A percentile compares a stretch with the other conserved stretches of the same genome.
These are phyloP conservation scores for Blastobotrys buckinghamii DNA, from an alignment of 1,139 yeast species.

Conservation along the genomic window DNA sequence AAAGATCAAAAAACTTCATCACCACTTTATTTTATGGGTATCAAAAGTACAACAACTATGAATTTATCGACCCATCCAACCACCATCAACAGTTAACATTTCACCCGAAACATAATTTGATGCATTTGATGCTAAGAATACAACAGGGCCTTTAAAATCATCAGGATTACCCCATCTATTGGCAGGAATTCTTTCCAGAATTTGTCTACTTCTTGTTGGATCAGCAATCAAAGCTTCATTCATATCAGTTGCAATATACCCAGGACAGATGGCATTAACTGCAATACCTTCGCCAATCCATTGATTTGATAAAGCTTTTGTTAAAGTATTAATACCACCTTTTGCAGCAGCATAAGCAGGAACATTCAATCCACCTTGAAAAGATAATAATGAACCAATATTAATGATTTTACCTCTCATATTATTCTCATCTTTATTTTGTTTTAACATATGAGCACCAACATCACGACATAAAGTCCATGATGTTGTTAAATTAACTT, in stretches of 20 bases:
- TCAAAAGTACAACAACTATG: background rate
- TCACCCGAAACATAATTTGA: conserved; percentile 50
- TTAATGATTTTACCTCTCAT: conserved; percentile 58
- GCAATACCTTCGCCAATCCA: conserved; percentile 47
- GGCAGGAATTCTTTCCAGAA: conserved; percentile 44
- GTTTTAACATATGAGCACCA: conserved; percentile 40
- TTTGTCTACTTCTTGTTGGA: conserved; percentile 32
- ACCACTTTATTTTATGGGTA: no score
- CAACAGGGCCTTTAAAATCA: conserved; percentile 51
- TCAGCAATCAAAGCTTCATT: conserved; percentile 37
- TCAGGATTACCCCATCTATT: conserved; percentile 48
- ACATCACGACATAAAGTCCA: conserved; percentile 42
- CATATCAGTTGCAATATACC: conserved; percentile 50
- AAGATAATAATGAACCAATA: conserved; percentile 50
- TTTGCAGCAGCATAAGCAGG: conserved; percentile 51
- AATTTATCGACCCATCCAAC: conserved; percentile 41
- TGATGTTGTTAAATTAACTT: conserved; percentile 46
- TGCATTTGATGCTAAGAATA: conserved; percentile 47
- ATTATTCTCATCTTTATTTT: conserved; percentile 33
- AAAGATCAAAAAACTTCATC: no score
- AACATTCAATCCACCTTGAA: conserved; percentile 40
- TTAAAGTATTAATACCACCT: conserved; percentile 45
- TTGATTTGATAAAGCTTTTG: conserved; percentile 48
- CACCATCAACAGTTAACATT: conserved; percentile 52
- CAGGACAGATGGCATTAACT: conserved; percentile 54